Evolutionary conservation across 805 yeast species (phyloP).

Genomic region (Metschnikowia chrysomelidarum): DNA sequence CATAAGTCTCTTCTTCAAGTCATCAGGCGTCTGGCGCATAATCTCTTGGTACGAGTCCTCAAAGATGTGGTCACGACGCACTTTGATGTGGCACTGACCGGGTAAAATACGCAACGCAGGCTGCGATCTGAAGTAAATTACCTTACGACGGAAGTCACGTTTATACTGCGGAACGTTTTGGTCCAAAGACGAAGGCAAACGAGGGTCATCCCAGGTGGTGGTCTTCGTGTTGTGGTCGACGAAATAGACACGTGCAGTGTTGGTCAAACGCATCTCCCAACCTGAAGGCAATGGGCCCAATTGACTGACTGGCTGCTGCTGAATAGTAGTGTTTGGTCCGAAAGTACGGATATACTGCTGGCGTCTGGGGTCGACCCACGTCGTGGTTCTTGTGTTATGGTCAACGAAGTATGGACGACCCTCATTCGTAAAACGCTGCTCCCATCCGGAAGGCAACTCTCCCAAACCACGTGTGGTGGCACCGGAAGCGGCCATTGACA

Average conservation of each 20-base stretch:
- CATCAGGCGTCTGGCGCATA: conserved; percentile 99
- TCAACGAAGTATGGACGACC: conserved; percentile 98
- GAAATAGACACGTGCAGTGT: conserved; percentile 96
- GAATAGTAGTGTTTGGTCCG: conserved; percentile 88
- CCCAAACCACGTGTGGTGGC: conserved; percentile 95
- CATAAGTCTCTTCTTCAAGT: conserved; percentile 95
- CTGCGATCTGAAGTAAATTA: conserved; percentile 95
- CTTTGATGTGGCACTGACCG: conserved; percentile 98
- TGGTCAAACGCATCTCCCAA: conserved; percentile 99
- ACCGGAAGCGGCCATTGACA: conserved; percentile 69
- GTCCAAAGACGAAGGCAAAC: conserved; percentile 94
- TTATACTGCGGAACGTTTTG: conserved; percentile 99
- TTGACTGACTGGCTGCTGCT: conserved; percentile 97
- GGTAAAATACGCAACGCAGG: conserved; percentile 96
- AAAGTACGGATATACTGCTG: conserved; percentile 96
- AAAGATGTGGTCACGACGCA: conserved; percentile 91
- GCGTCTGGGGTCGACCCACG: conserved; percentile 99
- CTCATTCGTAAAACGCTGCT: conserved; percentile 95
- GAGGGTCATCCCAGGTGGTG: conserved; percentile 99
- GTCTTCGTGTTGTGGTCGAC: conserved; percentile 99
- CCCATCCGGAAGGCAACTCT: conserved; percentile 99
- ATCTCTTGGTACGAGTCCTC: conserved; percentile 98
- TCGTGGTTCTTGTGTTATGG: conserved; percentile 98
- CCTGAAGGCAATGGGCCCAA: conserved; percentile 98
- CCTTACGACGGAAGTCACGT: conserved; percentile 97